A percentile compares a stretch with the other conserved stretches of the same genome.
These are phyloP conservation scores for Rhizopogon vulgaris DNA, from an alignment of 768 basidiomycete genomes.

Conservation along the genomic window DNA sequence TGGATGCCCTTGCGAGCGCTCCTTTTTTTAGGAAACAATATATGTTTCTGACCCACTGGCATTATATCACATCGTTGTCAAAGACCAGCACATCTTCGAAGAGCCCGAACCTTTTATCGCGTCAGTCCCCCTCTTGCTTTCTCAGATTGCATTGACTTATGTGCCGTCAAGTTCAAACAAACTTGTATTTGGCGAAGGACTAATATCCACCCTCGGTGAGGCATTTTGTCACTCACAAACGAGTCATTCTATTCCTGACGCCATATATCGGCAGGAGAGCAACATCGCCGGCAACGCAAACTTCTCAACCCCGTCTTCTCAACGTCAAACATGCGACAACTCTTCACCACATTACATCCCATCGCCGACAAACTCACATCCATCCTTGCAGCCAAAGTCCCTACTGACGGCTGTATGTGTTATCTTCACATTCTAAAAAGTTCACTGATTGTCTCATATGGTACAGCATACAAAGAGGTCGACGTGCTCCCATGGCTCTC, in stretches of 20 bases:
- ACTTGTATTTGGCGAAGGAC: conserved; percentile 41
- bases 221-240: conserved; percentile 6
- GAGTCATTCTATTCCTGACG: conserved; percentile 4
- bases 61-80: conserved; percentile 39
- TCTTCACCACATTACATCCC: conserved; percentile 8
- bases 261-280: background rate
- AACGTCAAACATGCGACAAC: background rate
- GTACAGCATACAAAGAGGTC: conserved; percentile 12
- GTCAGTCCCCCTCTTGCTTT: conserved; percentile 21
- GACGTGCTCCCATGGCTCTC: conserved; percentile 18
- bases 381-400: conserved; percentile 1
- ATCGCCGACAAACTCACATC: conserved; percentile 11
- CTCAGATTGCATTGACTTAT: background rate
- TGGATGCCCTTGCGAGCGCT: background rate
- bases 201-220: conserved; percentile 26
- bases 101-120: conserved; percentile 39
- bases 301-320: conserved; percentile 1
- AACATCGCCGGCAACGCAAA: conserved; percentile 1
- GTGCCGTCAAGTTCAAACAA: conserved; percentile 31
- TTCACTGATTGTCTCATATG: background rate
- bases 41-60: conserved; percentile 47
- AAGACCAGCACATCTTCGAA: conserved; percentile 45
- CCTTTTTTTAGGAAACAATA: background rate
- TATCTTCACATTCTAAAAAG: background rate
- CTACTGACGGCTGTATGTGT: no score